Evolutionary conservation across 208 protist species (phyloP).

Genomic region (Crithidia expoeki): DNA sequence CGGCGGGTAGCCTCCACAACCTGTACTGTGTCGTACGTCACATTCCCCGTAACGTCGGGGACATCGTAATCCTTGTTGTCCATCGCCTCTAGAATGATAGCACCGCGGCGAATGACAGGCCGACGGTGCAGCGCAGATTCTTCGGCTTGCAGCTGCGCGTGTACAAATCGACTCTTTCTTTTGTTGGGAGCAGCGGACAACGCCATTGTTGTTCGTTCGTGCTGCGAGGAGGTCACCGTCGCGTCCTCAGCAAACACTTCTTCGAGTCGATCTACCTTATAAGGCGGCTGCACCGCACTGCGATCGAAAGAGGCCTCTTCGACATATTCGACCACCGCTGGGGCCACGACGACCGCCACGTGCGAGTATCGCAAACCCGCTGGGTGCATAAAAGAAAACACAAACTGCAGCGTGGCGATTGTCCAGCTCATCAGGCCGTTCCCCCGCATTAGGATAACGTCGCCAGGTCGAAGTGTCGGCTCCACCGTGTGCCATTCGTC

Average conservation of each 20-base stretch:
- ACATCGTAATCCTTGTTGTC: constrained; percentile 74
- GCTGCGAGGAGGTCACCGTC: neutral
- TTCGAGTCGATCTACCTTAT: constrained; percentile 16
- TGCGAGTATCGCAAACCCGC: constrained; percentile 80
- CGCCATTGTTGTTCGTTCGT: neutral
- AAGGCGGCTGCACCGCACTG: constrained; percentile 1
- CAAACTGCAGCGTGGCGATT: constrained; percentile 64
- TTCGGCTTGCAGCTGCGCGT: constrained; percentile 39
- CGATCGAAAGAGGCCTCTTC: constrained; percentile 4
- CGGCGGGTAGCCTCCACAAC: constrained; percentile 58
- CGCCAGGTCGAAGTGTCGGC: constrained; percentile 73
- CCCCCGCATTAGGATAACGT: constrained; percentile 79
- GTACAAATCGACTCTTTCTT: constrained; percentile 7
- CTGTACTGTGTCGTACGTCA: constrained; percentile 63
- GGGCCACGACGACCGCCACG: constrained; percentile 80
- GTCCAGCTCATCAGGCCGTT: constrained; percentile 53
- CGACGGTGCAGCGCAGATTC: constrained; percentile 19
- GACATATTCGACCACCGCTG: constrained; percentile 46
- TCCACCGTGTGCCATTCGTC: constrained; percentile 75
- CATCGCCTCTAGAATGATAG: constrained; percentile 77
- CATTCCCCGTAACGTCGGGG: constrained; percentile 55
- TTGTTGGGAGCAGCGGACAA: neutral
- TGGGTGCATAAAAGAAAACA: constrained; percentile 41
- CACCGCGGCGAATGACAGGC: constrained; percentile 45
- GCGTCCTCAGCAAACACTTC: constrained; percentile 8